Evolutionary conservation across 306 rosid genomes (phyloP), one percentile per base, ranked within the genome.

Genomic region (Quercus wislizeni): DNA sequence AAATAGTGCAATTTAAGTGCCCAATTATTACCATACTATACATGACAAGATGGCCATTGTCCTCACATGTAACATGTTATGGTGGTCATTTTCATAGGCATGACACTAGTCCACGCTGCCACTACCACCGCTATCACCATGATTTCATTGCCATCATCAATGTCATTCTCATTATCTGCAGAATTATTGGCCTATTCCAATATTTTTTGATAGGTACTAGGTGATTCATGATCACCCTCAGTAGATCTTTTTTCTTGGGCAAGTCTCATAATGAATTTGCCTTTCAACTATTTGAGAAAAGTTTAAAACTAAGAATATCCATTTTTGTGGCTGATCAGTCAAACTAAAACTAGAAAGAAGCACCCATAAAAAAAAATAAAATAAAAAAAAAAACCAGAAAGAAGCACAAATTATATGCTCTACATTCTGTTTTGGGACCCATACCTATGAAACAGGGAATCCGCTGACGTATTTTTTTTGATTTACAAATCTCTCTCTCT

Each of bases 1-100:
- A 49, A 49, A 49, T 49, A 2, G 17, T 49, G 54, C 54, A 49
- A 10, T 49, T 49, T 49, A 49, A 49, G 30, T 28, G 51, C 70
- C 68, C 81, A 20, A 20, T 12, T n/a, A 54, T 76, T 23, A 17
- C 55, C 79, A 38, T 70, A 65, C 63, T 35, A 19, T 10, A 79
- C 65, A 78, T 71, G 81, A 85, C 84, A 81, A 81, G 78, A 25
- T n/a, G 77, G 81, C 35, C 80, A 5, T 62, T 61, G 41, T 75
- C 82, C 81, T 57, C 38, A 38, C 25, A 18, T 57, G 43, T 27
- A 74, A 61, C 79, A 83, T 55, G 78, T 43, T 25, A 55, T 64
- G 11, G 80, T 72, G 71, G 83, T 77, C 87, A 88, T 62, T 83
- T 79, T 83, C 72, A 41, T 21, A 30, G 80, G 83, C 59, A 46